These are phyloP conservation scores for Dothidotthia symphoricarpi DNA, from an alignment of 2,329 filamentous ascomycete genomes.

Conservation along the genomic window DNA sequence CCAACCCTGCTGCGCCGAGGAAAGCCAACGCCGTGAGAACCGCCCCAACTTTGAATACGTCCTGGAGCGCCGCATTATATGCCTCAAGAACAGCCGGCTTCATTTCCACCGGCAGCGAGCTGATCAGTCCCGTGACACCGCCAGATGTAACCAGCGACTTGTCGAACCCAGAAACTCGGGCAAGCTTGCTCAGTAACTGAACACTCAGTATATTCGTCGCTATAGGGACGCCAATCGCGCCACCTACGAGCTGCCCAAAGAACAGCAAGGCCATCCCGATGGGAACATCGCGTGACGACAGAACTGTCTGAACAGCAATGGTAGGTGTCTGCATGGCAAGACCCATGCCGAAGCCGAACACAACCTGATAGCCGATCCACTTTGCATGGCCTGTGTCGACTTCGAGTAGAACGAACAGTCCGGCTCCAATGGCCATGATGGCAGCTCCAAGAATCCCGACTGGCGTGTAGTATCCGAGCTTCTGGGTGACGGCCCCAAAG, in stretches of 20 bases:
- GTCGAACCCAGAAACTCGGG: slow-evolving; percentile 7
- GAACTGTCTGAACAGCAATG: slow-evolving; percentile 40
- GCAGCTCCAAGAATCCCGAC: slow-evolving; percentile 38
- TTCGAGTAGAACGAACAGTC: slow-evolving; percentile 41
- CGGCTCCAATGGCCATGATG: slow-evolving; percentile 41
- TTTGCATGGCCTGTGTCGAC: slow-evolving; percentile 22
- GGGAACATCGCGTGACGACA: slow-evolving; percentile 38
- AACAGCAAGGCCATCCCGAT: slow-evolving; percentile 34
- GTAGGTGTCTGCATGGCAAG: slow-evolving; percentile 43
- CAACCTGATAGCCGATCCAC: slow-evolving; percentile 25
- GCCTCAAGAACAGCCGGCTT: not conserved
- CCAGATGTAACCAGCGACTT: not conserved
- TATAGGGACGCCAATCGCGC: slow-evolving; percentile 44
- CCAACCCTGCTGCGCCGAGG: no score
- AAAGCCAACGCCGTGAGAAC: no score
- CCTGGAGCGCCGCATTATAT: slow-evolving; percentile 1
- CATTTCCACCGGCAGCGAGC: not conserved
- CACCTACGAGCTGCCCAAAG: slow-evolving; percentile 46
- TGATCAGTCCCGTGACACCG: not conserved
- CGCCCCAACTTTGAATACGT: not conserved
- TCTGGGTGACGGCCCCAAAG: slow-evolving; percentile 34
- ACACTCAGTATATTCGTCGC: slow-evolving; percentile 38
- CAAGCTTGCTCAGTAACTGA: slow-evolving; percentile 9
- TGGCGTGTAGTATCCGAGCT: slow-evolving; percentile 45
- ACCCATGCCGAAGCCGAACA: slow-evolving; percentile 37